Percentiles rank a stretch among this genome's conserved stretches.
phyloP scores from a whole-genome alignment of 305 asterid genomes.

The Solanum chacoense region DNA sequence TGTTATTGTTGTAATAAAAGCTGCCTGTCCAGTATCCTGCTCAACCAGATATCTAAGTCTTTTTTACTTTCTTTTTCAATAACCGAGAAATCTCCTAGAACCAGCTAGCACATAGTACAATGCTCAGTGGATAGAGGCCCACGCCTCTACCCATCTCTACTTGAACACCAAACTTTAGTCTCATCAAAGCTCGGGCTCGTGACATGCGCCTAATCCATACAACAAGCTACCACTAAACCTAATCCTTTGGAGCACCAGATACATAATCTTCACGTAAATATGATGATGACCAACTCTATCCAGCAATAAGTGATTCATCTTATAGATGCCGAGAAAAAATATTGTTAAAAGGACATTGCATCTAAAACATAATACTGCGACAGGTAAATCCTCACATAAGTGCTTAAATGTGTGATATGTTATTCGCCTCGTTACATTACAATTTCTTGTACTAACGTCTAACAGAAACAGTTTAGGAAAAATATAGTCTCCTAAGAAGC shows the following conservation, averaged over 20 bases:
- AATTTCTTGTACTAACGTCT: not conserved
- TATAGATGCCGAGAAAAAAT: not conserved
- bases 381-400: not conserved
- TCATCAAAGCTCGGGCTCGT: not conserved
- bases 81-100: not conserved
- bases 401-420: not conserved
- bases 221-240: not conserved
- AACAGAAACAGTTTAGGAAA: not conserved
- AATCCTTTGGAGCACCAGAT: not conserved
- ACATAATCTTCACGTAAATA: not conserved
- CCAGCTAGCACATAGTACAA: not conserved
- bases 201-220: not conserved
- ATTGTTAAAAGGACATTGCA: not conserved
- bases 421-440: not conserved
- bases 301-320: not conserved
- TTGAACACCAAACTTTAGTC: not conserved
- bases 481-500: not conserved
- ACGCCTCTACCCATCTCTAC: not conserved
- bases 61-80: not conserved
- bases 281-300: not conserved
- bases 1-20: not conserved
- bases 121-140: not conserved
- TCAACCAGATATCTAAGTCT: not conserved
- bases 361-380: not conserved
- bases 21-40: not conserved